Evolutionary conservation across 768 basidiomycete species (phyloP), one percentile per base, ranked within the genome.

Genomic region (Tephrocybe rancida): DNA sequence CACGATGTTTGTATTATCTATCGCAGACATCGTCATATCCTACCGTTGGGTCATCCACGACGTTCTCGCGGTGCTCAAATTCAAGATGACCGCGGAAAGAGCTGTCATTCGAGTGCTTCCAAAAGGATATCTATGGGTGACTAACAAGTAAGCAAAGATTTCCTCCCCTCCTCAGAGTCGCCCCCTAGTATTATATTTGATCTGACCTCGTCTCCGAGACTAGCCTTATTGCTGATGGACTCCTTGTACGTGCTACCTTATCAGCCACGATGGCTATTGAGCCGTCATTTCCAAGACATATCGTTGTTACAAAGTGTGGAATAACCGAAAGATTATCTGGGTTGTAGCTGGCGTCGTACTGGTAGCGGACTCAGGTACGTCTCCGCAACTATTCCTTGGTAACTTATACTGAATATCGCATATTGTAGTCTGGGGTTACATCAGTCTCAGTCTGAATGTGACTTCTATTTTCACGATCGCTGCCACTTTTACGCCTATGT

Each of bases 1-100:
- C n/a, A 34, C 63, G 44, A 76, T 76, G 72, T 75, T 73, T 52
- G 45, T 58, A 0, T 58, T 75, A 29, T 69, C 74, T 13, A 67
- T 70, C 0, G 63, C 67, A 13, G 70, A 73, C 37, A 69, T 73
- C 7, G 54, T 59, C 3, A 65, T 73, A 44, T 74, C 72, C 10
- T 67, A 65, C 22, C 62, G 66, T 39, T 60, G 73, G 45, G 59
- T 71, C 38, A 65, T 73, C 24, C 54, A 42, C 5, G 56, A 59
- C 26, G 19, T 57, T 1, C 57, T 53, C 5, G 53, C 54, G 10
- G 46, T 53, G 19, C 54, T 54, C 34, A 62, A 60, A 42, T 32
- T 52, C 24, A 3, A 44, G 7, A 37, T 52, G 30, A 35, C 16
- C 18, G 0, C 39, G 5, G 11, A 8, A 3, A 22, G 29, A 11